These are phyloP conservation scores for Scutellaria baicalensis DNA, from an alignment of 257 asterid species.

Conservation along the genomic window DNA sequence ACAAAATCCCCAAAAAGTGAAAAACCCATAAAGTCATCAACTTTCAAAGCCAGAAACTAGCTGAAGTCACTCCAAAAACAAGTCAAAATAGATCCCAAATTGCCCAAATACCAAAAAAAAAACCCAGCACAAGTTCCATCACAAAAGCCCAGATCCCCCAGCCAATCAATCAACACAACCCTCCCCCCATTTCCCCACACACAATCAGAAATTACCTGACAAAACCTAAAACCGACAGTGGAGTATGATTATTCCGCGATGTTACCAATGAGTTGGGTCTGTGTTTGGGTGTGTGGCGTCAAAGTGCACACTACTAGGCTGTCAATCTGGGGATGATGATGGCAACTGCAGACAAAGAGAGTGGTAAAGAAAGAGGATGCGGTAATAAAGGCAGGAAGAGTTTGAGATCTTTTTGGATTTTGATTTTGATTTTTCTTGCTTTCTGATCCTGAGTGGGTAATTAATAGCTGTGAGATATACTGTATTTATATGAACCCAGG, in stretches of 20 bases:
- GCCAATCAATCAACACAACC: neutral
- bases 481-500: neutral
- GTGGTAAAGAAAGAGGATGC: conserved; percentile 4
- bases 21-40: neutral
- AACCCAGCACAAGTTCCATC: neutral
- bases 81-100: conserved; percentile 17
- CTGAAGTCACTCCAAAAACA: neutral
- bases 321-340: conserved; percentile 8
- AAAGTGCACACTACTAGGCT: neutral
- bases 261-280: conserved; percentile 5
- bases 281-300: conserved; percentile 2
- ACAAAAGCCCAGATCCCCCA: conserved; percentile 25
- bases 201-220: conserved; percentile 12
- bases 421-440: conserved; percentile 2
- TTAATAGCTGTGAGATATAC: neutral
- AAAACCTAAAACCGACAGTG: neutral
- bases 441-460: neutral
- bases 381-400: neutral
- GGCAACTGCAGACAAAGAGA: neutral
- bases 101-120: conserved; percentile 1
- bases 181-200: neutral
- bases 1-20: conserved; percentile 9
- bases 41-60: neutral
- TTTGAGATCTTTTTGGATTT: conserved; percentile 16
- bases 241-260: neutral